phyloP scores from a whole-genome alignment of 129 eudicot species.

The Deinandra increscens region DNA sequence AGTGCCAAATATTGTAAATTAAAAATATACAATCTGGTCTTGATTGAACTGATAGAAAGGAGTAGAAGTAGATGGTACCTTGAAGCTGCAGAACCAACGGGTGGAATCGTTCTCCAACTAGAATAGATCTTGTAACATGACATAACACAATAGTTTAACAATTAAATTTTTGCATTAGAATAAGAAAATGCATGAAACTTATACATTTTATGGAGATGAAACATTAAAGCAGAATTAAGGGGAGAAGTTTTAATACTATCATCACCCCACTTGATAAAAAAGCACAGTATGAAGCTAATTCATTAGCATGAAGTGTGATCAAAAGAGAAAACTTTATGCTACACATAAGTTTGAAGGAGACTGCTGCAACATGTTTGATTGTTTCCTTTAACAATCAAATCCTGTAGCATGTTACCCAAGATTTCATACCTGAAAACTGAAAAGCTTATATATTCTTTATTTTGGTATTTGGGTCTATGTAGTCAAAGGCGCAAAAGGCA shows the following conservation, averaged over 20 bases:
- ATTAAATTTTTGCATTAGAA: not conserved
- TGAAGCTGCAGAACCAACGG: not conserved
- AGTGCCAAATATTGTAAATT: not conserved
- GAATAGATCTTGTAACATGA: slow-evolving; percentile 14
- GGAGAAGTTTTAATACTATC: slow-evolving; percentile 5
- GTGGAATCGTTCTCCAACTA: not conserved
- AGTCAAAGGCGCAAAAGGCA: no score
- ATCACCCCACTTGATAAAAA: slow-evolving; percentile 4
- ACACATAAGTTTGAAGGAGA: not conserved
- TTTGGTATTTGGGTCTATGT: no score
- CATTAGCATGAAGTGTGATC: not conserved
- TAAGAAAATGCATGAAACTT: not conserved
- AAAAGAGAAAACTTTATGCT: not conserved
- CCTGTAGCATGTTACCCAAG: not conserved
- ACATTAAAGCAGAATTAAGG: not conserved
- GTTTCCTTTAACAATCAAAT: slow-evolving; percentile 7
- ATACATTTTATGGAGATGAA: not conserved
- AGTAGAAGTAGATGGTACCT: not conserved
- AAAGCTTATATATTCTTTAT: no score
- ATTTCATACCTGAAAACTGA: not conserved
- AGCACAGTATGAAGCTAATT: not conserved
- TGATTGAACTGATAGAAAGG: not conserved
- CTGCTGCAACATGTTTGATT: not conserved
- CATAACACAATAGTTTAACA: not conserved
- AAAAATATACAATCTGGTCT: not conserved